phyloP scores from a whole-genome alignment of 2,329 filamentous ascomycete genomes.

The Aureobasidium sp. region DNA sequence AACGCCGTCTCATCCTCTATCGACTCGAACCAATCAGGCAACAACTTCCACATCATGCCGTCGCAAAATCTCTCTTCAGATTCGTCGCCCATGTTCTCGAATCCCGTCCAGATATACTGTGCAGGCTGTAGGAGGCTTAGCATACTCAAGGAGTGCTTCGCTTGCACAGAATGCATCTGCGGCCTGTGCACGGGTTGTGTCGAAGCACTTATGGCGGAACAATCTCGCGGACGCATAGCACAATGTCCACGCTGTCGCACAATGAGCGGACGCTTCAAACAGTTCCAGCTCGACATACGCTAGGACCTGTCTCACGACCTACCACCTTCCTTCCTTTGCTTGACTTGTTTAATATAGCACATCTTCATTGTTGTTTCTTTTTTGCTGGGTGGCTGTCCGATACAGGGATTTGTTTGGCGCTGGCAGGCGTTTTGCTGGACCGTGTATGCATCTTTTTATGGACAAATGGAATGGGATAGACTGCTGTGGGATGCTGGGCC shows the following conservation, averaged over 20 bases:
- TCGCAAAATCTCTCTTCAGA: conserved; percentile 44
- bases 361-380: background rate
- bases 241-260: conserved; percentile 65
- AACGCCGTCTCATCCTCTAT: conserved; percentile 45
- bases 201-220: conserved; percentile 68
- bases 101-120: conserved; percentile 77
- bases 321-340: background rate
- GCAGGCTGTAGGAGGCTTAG: conserved; percentile 76
- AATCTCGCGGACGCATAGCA: conserved; percentile 59
- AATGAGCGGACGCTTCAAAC: conserved; percentile 74
- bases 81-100: conserved; percentile 51
- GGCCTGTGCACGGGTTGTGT: conserved; percentile 86
- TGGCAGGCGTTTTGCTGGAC: conserved; percentile 1
- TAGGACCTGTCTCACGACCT: conserved; percentile 34
- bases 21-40: conserved; percentile 63
- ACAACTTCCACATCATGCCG: conserved; percentile 52
- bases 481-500: background rate
- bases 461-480: conserved; percentile 12
- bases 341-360: conserved; percentile 8
- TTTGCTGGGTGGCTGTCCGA: background rate
- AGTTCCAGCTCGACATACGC: conserved; percentile 75
- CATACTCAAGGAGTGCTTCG: conserved; percentile 74
- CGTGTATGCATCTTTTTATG: background rate
- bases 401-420: conserved; percentile 1
- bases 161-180: conserved; percentile 94